phyloP scores from a whole-genome alignment of 2,329 filamentous ascomycete species.

The Rhexocercosporidium sp. region DNA sequence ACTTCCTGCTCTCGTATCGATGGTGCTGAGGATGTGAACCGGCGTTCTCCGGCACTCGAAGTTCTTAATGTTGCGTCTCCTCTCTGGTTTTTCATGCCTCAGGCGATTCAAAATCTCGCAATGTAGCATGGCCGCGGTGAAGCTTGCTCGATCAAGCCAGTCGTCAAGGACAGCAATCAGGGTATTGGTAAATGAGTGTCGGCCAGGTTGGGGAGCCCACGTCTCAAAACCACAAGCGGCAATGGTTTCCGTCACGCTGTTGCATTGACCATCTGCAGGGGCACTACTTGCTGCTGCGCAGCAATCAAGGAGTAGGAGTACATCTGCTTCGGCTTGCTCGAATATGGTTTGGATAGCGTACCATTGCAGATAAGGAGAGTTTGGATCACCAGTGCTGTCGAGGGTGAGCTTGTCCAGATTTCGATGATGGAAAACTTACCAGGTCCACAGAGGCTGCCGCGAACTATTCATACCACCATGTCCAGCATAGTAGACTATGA shows the following conservation, averaged over 20 bases:
- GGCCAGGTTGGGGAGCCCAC: conserved; percentile 16
- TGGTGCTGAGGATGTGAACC: conserved; percentile 12
- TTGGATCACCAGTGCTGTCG: not conserved
- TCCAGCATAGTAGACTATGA: conserved; percentile 15
- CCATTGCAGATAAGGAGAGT: conserved; percentile 5
- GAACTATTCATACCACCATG: conserved; percentile 21
- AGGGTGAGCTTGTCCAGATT: not conserved
- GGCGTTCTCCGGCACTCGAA: conserved; percentile 17
- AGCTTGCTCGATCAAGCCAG: conserved; percentile 22
- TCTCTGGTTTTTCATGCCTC: conserved; percentile 11
- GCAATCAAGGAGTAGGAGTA: conserved; percentile 15
- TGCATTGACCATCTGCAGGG: not conserved
- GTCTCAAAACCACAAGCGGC: conserved; percentile 27
- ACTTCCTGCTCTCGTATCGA: conserved; percentile 9
- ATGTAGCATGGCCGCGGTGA: conserved; percentile 29
- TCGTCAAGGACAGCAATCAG: conserved; percentile 30
- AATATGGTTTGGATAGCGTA: conserved; percentile 15
- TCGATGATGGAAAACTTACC: not conserved
- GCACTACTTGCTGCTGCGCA: conserved; percentile 12
- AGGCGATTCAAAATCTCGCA: conserved; percentile 23
- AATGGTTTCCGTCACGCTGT: conserved; percentile 24
- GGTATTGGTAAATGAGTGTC: conserved; percentile 27
- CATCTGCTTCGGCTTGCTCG: conserved; percentile 16
- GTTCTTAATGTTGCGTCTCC: not conserved
- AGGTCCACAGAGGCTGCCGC: conserved; percentile 25